These are phyloP conservation scores for Pythium grandisporangium DNA, from an alignment of 352 stramenopile species.

Conservation along the genomic window DNA sequence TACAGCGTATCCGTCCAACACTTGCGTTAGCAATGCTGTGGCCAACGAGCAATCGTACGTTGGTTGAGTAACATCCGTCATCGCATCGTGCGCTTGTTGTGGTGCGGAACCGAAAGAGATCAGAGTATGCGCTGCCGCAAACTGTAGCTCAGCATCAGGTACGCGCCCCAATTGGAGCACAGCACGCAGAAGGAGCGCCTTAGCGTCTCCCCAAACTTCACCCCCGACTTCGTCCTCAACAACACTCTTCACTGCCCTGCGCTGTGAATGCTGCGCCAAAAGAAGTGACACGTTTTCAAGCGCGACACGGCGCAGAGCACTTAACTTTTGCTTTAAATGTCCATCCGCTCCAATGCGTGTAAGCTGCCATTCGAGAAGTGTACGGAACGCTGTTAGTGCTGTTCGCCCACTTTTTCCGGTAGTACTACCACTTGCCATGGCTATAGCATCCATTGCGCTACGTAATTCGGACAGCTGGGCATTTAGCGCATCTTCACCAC, in stretches of 20 bases:
- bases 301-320: background rate
- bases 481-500: constrained; percentile 10
- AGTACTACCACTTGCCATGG: no score
- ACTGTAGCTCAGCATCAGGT: background rate
- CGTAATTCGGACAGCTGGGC: constrained; percentile 6
- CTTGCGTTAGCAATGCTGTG: constrained; percentile 23
- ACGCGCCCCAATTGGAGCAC: no score
- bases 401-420: no score
- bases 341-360: constrained; percentile 6
- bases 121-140: background rate
- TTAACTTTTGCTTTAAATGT: constrained; percentile 10
- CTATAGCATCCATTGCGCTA: constrained; percentile 7
- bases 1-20: constrained; percentile 24
- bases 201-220: no score
- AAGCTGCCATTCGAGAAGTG: constrained; percentile 11
- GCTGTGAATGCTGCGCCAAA: background rate
- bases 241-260: no score
- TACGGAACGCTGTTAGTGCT: no score
- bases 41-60: no score
- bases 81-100: background rate
- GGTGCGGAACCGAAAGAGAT: background rate
- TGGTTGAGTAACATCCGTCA: no score
- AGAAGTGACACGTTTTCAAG: constrained; percentile 5
- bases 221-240: no score
- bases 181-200: no score